phyloP scores from a whole-genome alignment of 139 green algal genomes.

The Chlorella sp. region DNA sequence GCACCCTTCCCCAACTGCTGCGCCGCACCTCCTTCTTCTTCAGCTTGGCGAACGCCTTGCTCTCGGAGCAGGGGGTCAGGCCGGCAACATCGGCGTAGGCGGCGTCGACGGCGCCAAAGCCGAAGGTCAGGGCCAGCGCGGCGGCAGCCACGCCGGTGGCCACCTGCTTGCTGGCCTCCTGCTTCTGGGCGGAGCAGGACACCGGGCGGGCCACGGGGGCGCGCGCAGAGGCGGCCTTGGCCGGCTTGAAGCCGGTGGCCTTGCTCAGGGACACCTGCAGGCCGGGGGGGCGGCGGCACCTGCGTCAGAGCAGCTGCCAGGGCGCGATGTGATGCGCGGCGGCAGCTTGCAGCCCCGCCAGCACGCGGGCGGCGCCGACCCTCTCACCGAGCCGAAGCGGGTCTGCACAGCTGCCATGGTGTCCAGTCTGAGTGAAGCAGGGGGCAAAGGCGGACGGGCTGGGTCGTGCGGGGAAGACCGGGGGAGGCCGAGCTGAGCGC shows the following conservation, averaged over 20 bases:
- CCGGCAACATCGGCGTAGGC: slow-evolving; percentile 75
- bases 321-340: no score
- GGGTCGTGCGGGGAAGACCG: neutral
- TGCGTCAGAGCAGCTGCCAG: no score
- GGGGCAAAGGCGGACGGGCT: neutral
- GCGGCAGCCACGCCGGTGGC: slow-evolving; percentile 65
- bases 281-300: neutral
- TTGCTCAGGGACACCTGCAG: slow-evolving; percentile 35
- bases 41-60: slow-evolving; percentile 94
- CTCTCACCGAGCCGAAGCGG: no score
- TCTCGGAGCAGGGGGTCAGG: slow-evolving; percentile 95
- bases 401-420: no score
- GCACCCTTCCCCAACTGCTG: neutral
- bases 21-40: slow-evolving; percentile 90
- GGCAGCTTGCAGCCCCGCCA: no score
- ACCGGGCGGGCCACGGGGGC: slow-evolving; percentile 22
- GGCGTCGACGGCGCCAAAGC: slow-evolving; percentile 72
- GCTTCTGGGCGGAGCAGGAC: slow-evolving; percentile 37
- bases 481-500: no score
- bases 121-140: slow-evolving; percentile 69
- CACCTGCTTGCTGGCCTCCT: slow-evolving; percentile 52
- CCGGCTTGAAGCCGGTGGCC: slow-evolving; percentile 18
- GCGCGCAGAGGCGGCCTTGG: slow-evolving; percentile 20
- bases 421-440: no score
- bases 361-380: no score